A percentile compares a stretch with the other conserved stretches of the same genome.
These are phyloP conservation scores for Chaetomium globosum DNA, from an alignment of 2,329 filamentous ascomycete species.

Conservation along the genomic window DNA sequence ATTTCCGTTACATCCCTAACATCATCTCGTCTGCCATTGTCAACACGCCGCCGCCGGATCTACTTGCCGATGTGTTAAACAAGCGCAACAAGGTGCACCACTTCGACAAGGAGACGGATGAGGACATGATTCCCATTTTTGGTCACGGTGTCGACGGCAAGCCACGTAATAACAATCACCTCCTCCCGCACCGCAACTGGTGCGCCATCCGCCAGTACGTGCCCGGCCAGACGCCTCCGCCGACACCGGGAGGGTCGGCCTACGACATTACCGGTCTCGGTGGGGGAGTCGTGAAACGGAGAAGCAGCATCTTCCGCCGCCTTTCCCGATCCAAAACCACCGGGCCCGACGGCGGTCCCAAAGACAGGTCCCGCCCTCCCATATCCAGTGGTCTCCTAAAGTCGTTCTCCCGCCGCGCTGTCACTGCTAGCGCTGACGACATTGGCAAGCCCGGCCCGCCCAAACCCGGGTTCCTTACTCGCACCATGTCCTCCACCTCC, in stretches of 20 bases:
- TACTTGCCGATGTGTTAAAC: slow-evolving; percentile 89
- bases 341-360: slow-evolving; percentile 26
- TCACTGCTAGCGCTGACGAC: slow-evolving; percentile 34
- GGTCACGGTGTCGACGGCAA: slow-evolving; percentile 86
- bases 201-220: slow-evolving; percentile 86
- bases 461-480: slow-evolving; percentile 31
- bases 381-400: slow-evolving; percentile 35
- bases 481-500: slow-evolving; percentile 42
- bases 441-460: slow-evolving; percentile 24
- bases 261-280: slow-evolving; percentile 50
- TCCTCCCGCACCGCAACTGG: slow-evolving; percentile 92
- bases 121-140: slow-evolving; percentile 95
- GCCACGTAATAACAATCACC: slow-evolving; percentile 83
- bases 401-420: slow-evolving; percentile 34
- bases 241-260: slow-evolving; percentile 61
- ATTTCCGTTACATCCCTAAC: slow-evolving; percentile 97
- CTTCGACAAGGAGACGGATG: slow-evolving; percentile 77
- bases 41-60: slow-evolving; percentile 83
- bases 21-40: slow-evolving; percentile 92
- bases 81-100: slow-evolving; percentile 83
- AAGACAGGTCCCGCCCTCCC: slow-evolving; percentile 36
- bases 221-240: slow-evolving; percentile 73
- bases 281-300: slow-evolving; percentile 39
- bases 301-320: slow-evolving; percentile 39
- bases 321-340: slow-evolving; percentile 34